phyloP scores from a whole-genome alignment of 2,329 filamentous ascomycete species.

The Cryphonectria naterciae region DNA sequence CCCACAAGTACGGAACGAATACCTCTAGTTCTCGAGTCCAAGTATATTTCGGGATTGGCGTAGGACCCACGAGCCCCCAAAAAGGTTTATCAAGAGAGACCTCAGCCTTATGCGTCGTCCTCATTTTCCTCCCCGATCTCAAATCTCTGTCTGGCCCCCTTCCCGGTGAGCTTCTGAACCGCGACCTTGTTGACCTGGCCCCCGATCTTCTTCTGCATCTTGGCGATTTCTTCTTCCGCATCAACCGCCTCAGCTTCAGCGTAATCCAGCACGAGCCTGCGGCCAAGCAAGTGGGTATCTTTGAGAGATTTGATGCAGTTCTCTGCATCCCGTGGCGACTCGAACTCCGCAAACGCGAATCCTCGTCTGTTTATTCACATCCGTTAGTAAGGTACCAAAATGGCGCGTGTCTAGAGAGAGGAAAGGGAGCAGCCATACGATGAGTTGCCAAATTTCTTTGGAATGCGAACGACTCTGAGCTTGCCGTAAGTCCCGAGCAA shows the following conservation, averaged over 20 bases:
- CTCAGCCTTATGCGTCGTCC: constrained; percentile 46
- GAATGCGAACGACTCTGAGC: constrained; percentile 87
- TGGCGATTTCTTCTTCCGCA: constrained; percentile 92
- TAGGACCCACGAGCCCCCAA: constrained; percentile 2
- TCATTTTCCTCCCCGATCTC: constrained; percentile 76
- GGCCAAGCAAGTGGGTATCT: constrained; percentile 90
- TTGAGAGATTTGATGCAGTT: constrained; percentile 90
- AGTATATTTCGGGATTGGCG: constrained; percentile 24
- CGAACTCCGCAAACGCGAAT: constrained; percentile 96
- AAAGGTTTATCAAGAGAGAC: constrained; percentile 18
- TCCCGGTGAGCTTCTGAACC: constrained; percentile 76
- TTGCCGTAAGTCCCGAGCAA: constrained; percentile 91
- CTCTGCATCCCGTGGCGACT: constrained; percentile 82
- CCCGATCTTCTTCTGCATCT: constrained; percentile 95
- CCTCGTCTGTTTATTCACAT: constrained; percentile 58
- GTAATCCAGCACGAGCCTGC: constrained; percentile 88
- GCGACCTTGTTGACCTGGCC: constrained; percentile 89
- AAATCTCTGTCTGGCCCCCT: constrained; percentile 79
- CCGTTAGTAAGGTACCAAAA: constrained; percentile 14
- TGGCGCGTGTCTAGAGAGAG: neutral
- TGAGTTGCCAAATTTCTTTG: constrained; percentile 89
- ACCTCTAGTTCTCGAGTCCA: constrained; percentile 19
- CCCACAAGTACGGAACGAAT: constrained; percentile 19
- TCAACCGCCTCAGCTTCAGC: constrained; percentile 87
- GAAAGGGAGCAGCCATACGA: constrained; percentile 44